These are phyloP conservation scores for Pythium rishiriense DNA, from an alignment of 352 stramenopile genomes.

Conservation along the genomic window DNA sequence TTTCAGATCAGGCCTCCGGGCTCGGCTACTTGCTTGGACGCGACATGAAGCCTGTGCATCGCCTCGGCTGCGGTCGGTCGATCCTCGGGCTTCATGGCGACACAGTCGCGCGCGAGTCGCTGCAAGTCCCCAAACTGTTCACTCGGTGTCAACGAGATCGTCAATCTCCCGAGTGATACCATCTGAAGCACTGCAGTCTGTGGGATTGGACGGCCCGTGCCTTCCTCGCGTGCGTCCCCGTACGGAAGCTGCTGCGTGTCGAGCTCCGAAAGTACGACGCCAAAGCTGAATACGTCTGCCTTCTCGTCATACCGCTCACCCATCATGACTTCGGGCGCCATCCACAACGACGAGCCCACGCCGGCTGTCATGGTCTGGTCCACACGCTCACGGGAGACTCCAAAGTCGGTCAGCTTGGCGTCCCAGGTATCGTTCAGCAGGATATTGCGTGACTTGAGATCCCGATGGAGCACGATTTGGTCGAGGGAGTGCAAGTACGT, in stretches of 20 bases:
- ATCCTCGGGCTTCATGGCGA: constrained; percentile 40
- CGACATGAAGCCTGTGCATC: constrained; percentile 33
- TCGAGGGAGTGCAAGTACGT: constrained; percentile 15
- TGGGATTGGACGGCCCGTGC: constrained; percentile 6
- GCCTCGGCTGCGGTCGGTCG: constrained; percentile 41
- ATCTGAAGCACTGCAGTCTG: constrained; percentile 49
- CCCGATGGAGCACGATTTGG: background rate
- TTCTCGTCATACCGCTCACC: constrained; percentile 33
- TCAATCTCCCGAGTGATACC: constrained; percentile 45
- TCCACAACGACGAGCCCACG: constrained; percentile 32
- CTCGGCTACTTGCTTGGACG: background rate
- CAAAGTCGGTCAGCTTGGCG: constrained; percentile 7
- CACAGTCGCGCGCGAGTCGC: constrained; percentile 39
- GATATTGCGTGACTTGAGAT: constrained; percentile 18
- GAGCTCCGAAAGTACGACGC: constrained; percentile 22
- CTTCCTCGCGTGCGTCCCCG: constrained; percentile 4
- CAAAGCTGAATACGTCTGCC: constrained; percentile 17
- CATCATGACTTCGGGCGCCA: constrained; percentile 40
- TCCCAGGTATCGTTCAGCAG: constrained; percentile 7
- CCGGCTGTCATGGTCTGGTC: constrained; percentile 21
- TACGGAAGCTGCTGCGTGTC: constrained; percentile 27
- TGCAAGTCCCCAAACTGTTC: constrained; percentile 29
- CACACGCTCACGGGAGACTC: constrained; percentile 1
- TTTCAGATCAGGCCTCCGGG: background rate
- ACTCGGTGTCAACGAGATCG: constrained; percentile 35